Base-by-base conservation (phyloP, 2,329 filamentous ascomycete genomes). In the Metarhizium humberi region DNA sequence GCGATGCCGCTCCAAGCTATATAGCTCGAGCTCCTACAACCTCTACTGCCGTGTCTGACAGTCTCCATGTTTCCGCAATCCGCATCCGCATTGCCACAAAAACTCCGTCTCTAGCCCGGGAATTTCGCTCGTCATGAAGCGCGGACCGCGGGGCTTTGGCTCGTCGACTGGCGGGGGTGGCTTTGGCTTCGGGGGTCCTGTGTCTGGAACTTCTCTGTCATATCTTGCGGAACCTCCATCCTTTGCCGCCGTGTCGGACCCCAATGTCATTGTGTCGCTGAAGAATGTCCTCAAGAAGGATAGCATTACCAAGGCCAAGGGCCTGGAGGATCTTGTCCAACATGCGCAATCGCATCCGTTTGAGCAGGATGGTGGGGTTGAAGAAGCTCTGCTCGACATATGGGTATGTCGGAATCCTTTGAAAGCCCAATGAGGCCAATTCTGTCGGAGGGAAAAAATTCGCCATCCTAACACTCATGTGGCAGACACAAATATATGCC, bases 251-350 rank as follows among this genome's bases (percentile, higher is more conserved):
- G 84, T 99, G 57, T 87, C 85, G 48, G 86, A 96, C 63, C 80
- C 91, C 7, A 88, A 94, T 65, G 78, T 92, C 42, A 84, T 92
- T 42, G 91, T 97, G 14, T 84, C 86, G n/a, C 90, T 96, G 74
- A 95, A 96, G 71, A 96, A 95, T 63, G 73, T 96, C 3, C 79
- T 86, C 52, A 99, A 97, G 74, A 95, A 94, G 72, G 92, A 96
- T 73, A 87, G 86, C 64, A 95, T 85, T 11, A 99, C 94, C 42
- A 95, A 96, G 68, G 80, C 87, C 7, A 96, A 92, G 69, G 92
- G 90, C 0, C 75, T 99, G 32, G 92, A 97, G 63, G 92, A 97
- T 53, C 73, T 99, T 20, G 78, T 90, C 50, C 69, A 79, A 38
- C 80, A 87, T 65, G 75, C 89, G 43, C 76, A 78, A 60, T 70